Conservation (phyloP, 768 basidiomycete genomes). For the Mrakia gelida region DNA sequence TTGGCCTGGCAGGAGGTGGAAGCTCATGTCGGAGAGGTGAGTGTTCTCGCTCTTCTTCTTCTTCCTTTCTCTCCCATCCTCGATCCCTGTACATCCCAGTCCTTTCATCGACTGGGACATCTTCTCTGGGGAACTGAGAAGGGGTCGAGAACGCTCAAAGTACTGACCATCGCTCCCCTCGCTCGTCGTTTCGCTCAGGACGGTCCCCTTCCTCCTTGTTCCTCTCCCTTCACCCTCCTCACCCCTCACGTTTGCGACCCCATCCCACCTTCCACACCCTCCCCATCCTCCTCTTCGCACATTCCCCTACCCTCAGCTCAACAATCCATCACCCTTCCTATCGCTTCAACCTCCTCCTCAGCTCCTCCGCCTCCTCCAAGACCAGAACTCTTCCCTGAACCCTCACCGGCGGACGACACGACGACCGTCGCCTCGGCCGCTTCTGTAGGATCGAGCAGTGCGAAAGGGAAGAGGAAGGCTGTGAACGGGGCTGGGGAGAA, state of each 20-base stretch:
- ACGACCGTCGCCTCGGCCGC: background rate
- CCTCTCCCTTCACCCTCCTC: conserved; percentile 29
- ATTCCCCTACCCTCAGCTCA: conserved; percentile 1
- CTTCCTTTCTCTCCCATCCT: background rate
- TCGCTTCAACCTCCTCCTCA: background rate
- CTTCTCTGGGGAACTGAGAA: no score
- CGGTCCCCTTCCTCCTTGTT: conserved; percentile 27
- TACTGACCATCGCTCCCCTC: background rate
- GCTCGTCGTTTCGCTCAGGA: background rate
- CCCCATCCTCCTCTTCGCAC: conserved; percentile 4
- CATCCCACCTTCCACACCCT: conserved; percentile 13
- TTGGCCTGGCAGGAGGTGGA: conserved; percentile 31
- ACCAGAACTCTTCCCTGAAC: conserved; percentile 21
- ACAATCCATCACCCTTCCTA: background rate
- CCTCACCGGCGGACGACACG: conserved; percentile 2
- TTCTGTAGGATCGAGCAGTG: background rate
- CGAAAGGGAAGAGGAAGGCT: conserved; percentile 13
- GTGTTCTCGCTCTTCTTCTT: background rate
- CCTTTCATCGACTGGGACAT: no score
- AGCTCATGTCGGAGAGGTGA: conserved; percentile 25
- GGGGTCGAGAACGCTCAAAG: background rate
- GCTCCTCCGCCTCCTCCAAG: conserved; percentile 16
- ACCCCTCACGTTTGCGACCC: conserved; percentile 22
- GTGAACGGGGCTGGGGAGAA: conserved; percentile 11
- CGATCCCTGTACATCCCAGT: no score